Base-by-base conservation (phyloP, 2,329 filamentous ascomycete genomes). In the Diaporthe australafricana region DNA sequence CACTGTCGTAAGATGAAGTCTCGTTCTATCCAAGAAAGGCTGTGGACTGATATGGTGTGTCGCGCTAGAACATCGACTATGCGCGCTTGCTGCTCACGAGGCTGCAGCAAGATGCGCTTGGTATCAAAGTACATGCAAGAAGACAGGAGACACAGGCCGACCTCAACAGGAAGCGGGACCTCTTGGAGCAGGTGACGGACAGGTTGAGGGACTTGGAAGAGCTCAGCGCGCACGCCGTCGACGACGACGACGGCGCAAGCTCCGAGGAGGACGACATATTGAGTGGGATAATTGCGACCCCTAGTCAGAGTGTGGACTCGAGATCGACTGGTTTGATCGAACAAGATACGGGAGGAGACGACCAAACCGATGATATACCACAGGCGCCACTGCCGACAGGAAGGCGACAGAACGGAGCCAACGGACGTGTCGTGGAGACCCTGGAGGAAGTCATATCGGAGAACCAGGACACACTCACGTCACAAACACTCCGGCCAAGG, bases 151-250 rank as follows among this genome's bases (percentile, higher is more conserved):
- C 87, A 22, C 92, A 94, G 80, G 81, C 84, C 27, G 90, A 93
- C 73, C 84, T 96, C 40, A 86, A 89, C 73, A 82, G 83, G 53
- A 93, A 94, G 77, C 87, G 91, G 71, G 90, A 93, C 45, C 79
- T 89, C 6, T 85, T 95, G 66, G 92, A 93, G 76, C 85, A 88
- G 68, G 81, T 96, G 52, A 84, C 88, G 53, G 90, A 93, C 75
- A 85, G 91, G 47, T 81, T 96, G 74, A 85, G 90, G 72, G 93
- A 95, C 76, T 79, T 95, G 12, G 87, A 91, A 76, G 89, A 93
- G 75, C 86, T 93, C 71, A 81, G 78, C 17, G 79, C 80, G 40
- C 77, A 76, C 38, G 76, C 82, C 11, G 80, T 82, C 6, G 82
- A 81, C 32, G 52, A 69, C 1, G 81, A 84, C 8, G 80, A 84